A percentile compares a stretch with the other conserved stretches of the same genome.
These are phyloP conservation scores for Penicillium sp. DNA, from an alignment of 2,329 filamentous ascomycete genomes.

Conservation along the genomic window DNA sequence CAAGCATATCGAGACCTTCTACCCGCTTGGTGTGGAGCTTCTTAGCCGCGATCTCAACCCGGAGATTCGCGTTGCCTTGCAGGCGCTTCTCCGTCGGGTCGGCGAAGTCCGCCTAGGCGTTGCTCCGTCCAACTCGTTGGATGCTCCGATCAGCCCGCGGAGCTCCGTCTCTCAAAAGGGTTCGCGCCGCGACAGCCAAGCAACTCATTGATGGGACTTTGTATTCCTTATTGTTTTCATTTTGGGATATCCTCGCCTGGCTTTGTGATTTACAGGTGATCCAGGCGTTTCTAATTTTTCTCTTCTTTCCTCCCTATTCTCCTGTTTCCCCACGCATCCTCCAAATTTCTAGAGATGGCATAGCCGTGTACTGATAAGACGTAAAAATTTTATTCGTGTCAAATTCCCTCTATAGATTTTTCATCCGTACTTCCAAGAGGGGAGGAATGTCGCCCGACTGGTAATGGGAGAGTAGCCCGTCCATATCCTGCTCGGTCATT, in stretches of 20 bases:
- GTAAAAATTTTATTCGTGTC: constrained; percentile 22
- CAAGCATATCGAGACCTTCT: constrained; percentile 80
- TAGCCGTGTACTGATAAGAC: constrained; percentile 36
- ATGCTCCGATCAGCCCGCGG: constrained; percentile 41
- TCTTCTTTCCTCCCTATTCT: constrained; percentile 9
- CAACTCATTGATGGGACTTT: constrained; percentile 24
- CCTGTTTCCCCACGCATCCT: constrained; percentile 19
- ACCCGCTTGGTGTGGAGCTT: constrained; percentile 82
- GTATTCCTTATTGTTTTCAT: constrained; percentile 20
- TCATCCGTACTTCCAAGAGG: constrained; percentile 42
- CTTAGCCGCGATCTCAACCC: constrained; percentile 79
- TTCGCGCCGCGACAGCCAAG: constrained; percentile 39
- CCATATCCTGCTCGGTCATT: constrained; percentile 85
- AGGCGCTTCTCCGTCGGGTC: constrained; percentile 77
- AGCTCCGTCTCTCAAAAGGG: constrained; percentile 44
- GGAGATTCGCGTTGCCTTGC: constrained; percentile 79
- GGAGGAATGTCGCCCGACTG: constrained; percentile 47
- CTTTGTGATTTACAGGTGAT: constrained; percentile 29
- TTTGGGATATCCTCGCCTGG: constrained; percentile 42
- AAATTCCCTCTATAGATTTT: constrained; percentile 3
- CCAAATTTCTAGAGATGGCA: constrained; percentile 30
- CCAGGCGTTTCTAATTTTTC: constrained; percentile 23
- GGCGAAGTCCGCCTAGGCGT: constrained; percentile 73
- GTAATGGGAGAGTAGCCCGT: constrained; percentile 79
- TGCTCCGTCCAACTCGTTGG: constrained; percentile 38